These are phyloP conservation scores for Pestalotiopsis sp. DNA, from an alignment of 2,329 filamentous ascomycete species.

Conservation along the genomic window DNA sequence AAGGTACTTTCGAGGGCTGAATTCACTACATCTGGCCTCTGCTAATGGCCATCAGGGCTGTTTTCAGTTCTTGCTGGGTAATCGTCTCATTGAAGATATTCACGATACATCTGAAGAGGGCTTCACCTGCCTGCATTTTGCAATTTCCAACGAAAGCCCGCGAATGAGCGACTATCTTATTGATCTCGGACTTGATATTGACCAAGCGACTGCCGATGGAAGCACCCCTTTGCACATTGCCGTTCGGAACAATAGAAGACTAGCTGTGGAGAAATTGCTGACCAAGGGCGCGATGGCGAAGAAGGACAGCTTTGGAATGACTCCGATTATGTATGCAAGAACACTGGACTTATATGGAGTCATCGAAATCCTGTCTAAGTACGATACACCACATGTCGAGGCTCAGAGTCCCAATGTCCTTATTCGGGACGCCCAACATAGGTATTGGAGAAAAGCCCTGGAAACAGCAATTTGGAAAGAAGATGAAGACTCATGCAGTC, in stretches of 20 bases:
- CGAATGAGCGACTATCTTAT: neutral
- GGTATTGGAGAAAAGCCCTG: too few species aligned
- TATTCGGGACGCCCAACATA: too few species aligned
- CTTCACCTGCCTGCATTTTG: neutral
- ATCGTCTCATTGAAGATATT: neutral
- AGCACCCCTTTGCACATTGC: neutral
- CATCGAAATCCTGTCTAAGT: too few species aligned
- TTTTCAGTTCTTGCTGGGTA: neutral
- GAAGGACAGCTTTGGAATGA: neutral
- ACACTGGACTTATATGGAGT: too few species aligned
- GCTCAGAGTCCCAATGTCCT: too few species aligned
- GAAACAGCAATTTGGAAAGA: too few species aligned
- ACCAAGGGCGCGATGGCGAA: too few species aligned
- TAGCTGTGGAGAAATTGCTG: fast-evolving
- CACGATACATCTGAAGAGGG: neutral
- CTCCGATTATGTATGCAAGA: neutral
- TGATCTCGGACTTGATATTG: neutral
- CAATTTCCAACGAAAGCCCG: fast-evolving
- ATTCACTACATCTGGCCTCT: neutral
- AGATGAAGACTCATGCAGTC: too few species aligned
- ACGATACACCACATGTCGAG: too few species aligned
- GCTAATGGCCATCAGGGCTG: neutral
- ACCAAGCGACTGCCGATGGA: neutral
- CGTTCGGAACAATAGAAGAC: neutral
- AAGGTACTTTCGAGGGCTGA: too few species aligned